Evolutionary conservation across 2,329 filamentous ascomycete species (phyloP).

Genomic region (Colletotrichum liaoningense): DNA sequence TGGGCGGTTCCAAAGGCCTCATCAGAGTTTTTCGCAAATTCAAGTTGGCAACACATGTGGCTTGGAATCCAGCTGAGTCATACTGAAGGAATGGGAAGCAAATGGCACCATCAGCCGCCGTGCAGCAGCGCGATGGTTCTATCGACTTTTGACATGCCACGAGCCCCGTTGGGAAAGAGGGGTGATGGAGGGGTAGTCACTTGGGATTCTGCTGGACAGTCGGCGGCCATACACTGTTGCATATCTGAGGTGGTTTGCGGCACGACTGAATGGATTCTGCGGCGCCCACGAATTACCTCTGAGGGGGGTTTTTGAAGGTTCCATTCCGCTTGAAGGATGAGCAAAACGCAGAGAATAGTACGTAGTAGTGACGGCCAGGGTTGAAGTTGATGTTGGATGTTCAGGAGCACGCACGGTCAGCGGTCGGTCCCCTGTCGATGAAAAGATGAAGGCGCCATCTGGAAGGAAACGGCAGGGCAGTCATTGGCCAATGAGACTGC

Average conservation of each 20-base stretch:
- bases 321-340: no score
- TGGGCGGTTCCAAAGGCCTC: background rate
- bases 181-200: conserved; percentile 5
- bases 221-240: background rate
- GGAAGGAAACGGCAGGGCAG: background rate
- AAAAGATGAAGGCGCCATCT: background rate
- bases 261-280: background rate
- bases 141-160: background rate
- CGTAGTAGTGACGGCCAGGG: background rate
- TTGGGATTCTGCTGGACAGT: background rate
- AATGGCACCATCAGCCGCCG: background rate
- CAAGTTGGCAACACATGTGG: background rate
- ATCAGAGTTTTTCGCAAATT: background rate
- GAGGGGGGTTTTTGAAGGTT: no score
- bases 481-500: background rate
- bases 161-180: background rate
- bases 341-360: no score
- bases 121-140: background rate
- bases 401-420: background rate
- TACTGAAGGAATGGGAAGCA: background rate
- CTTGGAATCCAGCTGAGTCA: background rate
- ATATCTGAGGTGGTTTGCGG: background rate
- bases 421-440: background rate
- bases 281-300: no score
- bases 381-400: background rate